Percentiles rank a stretch among this genome's conserved stretches.
phyloP scores from a whole-genome alignment of 202 grass and related monocot genomes.

The Digitaria exilis region DNA sequence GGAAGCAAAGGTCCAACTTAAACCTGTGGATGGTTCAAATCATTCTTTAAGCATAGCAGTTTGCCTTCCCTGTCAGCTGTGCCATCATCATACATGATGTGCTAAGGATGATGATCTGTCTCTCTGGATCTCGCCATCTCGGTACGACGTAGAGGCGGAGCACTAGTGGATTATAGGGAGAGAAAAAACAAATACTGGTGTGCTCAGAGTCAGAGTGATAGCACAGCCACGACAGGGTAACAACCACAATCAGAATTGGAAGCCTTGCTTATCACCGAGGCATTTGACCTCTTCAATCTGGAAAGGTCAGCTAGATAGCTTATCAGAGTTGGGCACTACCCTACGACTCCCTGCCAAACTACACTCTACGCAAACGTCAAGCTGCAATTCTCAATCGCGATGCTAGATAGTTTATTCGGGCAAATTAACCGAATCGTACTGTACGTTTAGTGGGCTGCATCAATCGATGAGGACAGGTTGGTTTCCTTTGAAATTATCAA shows the following conservation, averaged over 20 bases:
- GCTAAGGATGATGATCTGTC: background rate
- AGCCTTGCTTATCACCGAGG: background rate
- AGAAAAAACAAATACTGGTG: background rate
- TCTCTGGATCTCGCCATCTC: background rate
- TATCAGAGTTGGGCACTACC: background rate
- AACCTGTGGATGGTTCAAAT: background rate
- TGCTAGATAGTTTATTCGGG: background rate
- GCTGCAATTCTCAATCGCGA: background rate
- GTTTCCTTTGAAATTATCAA: too few relatives aligned
- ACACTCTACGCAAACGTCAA: background rate
- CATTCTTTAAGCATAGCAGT: background rate
- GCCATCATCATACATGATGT: background rate
- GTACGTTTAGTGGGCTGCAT: background rate
- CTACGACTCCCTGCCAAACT: background rate
- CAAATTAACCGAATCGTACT: background rate
- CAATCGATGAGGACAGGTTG: too few relatives aligned
- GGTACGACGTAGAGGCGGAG: background rate
- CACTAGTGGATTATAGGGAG: too few relatives aligned
- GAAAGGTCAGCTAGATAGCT: background rate
- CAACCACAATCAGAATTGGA: too few relatives aligned
- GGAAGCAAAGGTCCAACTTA: background rate
- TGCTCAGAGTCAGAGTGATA: background rate
- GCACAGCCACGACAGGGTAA: too few relatives aligned
- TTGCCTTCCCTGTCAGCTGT: background rate
- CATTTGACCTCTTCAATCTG: background rate